phyloP scores from a whole-genome alignment of 129 eudicot genomes.

The Artemisia annua region DNA sequence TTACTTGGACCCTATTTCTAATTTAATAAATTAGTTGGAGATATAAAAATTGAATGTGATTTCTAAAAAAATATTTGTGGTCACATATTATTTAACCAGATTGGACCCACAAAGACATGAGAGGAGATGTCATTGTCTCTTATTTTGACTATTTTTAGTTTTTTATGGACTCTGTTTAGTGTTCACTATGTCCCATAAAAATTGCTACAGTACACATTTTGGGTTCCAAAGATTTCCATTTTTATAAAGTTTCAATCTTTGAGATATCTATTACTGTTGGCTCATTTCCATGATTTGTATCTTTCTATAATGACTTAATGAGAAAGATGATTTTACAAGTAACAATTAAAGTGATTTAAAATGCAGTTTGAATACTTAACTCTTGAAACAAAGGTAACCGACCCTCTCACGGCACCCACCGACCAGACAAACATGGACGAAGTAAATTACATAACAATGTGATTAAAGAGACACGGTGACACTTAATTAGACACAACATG shows the following conservation, averaged over 20 bases:
- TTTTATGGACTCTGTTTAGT: slow-evolving; percentile 13
- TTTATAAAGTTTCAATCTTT: background rate
- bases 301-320: too few species aligned
- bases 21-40: slow-evolving; percentile 19
- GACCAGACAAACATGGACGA: too few species aligned
- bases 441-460: background rate
- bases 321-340: too few species aligned
- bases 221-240: background rate
- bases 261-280: background rate
- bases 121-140: slow-evolving; percentile 28
- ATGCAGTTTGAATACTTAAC: too few species aligned
- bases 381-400: too few species aligned
- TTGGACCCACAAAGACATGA: slow-evolving; percentile 28
- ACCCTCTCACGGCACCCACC: too few species aligned
- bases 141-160: slow-evolving; percentile 25
- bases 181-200: slow-evolving; percentile 25
- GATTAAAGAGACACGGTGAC: background rate
- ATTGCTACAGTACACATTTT: slow-evolving; percentile 16
- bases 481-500: too few species aligned
- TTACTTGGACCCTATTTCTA: slow-evolving; percentile 24
- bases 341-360: too few species aligned
- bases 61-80: slow-evolving; percentile 19
- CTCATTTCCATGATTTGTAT: background rate
- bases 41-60: slow-evolving; percentile 1
- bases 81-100: slow-evolving; percentile 6